A percentile compares a stretch with the other conserved stretches of the same genome.
Conservation (phyloP, 2,329 filamentous ascomycete species). For the Parastagonospora avenae region DNA sequence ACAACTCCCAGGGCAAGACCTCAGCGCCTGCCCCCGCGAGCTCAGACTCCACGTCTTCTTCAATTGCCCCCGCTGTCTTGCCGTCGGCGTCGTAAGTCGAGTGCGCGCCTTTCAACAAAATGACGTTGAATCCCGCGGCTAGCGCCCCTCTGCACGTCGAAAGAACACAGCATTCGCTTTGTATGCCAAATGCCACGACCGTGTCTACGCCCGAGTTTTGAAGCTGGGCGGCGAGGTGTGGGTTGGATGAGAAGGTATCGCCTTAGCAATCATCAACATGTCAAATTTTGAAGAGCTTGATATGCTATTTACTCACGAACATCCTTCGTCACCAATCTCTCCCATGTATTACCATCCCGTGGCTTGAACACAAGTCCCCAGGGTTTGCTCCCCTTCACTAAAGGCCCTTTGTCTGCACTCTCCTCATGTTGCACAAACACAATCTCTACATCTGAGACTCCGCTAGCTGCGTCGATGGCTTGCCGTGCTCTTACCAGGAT, state of each 20-base stretch:
- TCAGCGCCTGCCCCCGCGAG: not conserved
- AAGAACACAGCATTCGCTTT: slow-evolving; percentile 19
- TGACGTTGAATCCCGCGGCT: slow-evolving; percentile 6
- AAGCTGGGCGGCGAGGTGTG: slow-evolving; percentile 4
- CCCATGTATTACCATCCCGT: slow-evolving; percentile 3
- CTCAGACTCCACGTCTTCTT: slow-evolving; percentile 5
- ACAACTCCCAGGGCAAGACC: not conserved
- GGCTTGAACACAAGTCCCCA: slow-evolving; percentile 12
- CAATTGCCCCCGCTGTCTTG: slow-evolving; percentile 6
- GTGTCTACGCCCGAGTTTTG: slow-evolving; percentile 1
- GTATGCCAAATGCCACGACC: slow-evolving; percentile 13
- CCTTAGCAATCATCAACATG: slow-evolving; percentile 1
- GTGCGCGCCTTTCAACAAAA: slow-evolving; percentile 10
- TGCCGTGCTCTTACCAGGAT: not conserved
- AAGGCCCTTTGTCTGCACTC: slow-evolving; percentile 1
- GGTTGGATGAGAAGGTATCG: slow-evolving; percentile 11
- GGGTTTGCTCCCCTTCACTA: slow-evolving; percentile 5
- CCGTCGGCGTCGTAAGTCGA: slow-evolving; percentile 8
- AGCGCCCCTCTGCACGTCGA: slow-evolving; percentile 13
- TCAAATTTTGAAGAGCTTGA: not conserved
- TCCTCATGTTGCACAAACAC: slow-evolving; percentile 16
- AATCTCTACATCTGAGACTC: slow-evolving; percentile 1
- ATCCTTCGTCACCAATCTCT: slow-evolving; percentile 4
- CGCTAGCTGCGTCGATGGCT: slow-evolving; percentile 1
- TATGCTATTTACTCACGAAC: slow-evolving; percentile 5